Conservation (phyloP, 31 red algal species). For the Bonnemaisonia californica region DNA sequence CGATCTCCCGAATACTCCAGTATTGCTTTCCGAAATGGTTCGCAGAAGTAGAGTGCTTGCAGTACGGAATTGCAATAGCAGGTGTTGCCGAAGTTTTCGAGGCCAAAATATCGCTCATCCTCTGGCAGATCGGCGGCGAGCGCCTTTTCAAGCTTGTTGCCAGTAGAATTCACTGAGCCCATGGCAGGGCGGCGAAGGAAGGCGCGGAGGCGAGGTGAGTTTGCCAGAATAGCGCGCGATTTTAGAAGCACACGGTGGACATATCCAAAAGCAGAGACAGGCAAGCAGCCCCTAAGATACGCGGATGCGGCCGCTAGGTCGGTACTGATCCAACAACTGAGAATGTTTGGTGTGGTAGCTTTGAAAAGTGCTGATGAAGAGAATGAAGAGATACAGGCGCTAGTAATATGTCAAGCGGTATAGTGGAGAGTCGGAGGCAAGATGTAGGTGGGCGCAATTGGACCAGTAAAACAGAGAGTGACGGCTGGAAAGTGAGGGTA, state of each 20-base stretch:
- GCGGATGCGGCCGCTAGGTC: no score
- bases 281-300: no score
- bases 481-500: no score
- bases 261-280: background rate
- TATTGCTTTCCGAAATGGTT: slow-evolving; percentile 87
- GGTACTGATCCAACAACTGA: no score
- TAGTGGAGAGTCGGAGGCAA: no score
- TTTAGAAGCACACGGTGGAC: background rate
- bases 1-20: slow-evolving; percentile 48
- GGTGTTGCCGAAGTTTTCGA: slow-evolving; percentile 97
- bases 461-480: no score
- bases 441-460: no score
- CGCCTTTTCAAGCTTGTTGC: slow-evolving; percentile 89
- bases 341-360: no score
- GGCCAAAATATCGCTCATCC: slow-evolving; percentile 92
- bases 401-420: no score
- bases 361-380: no score
- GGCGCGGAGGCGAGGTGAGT: slow-evolving; percentile 31
- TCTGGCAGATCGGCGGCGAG: slow-evolving; percentile 85
- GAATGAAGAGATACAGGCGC: no score
- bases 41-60: slow-evolving; percentile 98
- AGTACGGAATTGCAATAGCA: slow-evolving; percentile 97
- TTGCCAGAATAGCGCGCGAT: slow-evolving; percentile 6
- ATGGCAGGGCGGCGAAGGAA: slow-evolving; percentile 59
- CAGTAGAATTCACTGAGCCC: slow-evolving; percentile 90